Conservation (phyloP, 2,329 filamentous ascomycete genomes). For the Didymella segeticola region DNA sequence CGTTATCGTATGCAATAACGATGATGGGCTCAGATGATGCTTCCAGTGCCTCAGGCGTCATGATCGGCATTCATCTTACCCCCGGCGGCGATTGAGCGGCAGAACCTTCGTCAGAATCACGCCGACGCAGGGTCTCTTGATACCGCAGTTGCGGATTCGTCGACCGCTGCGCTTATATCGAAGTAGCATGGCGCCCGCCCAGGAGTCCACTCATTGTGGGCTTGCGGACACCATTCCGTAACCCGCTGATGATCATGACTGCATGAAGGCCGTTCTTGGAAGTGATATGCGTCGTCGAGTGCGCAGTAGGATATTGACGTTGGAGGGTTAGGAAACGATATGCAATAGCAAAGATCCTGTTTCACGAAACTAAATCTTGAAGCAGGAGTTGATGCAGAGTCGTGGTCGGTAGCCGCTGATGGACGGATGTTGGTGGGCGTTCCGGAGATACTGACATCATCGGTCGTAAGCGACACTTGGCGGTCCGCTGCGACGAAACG, state of each 20-base stretch:
- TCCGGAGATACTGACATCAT: constrained; percentile 35
- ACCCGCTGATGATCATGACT: constrained; percentile 33
- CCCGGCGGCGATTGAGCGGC: constrained; percentile 25
- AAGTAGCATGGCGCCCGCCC: constrained; percentile 20
- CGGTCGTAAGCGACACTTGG: constrained; percentile 21
- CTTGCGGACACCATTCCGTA: constrained; percentile 21
- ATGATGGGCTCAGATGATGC: constrained; percentile 13
- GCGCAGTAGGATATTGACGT: constrained; percentile 21
- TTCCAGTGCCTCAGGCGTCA: constrained; percentile 38
- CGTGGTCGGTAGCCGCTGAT: constrained; percentile 3
- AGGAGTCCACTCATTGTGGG: constrained; percentile 16
- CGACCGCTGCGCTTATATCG: constrained; percentile 21
- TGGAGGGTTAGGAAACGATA: constrained; percentile 21
- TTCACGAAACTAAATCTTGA: constrained; percentile 29
- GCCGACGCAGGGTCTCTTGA: constrained; percentile 35
- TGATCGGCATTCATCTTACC: constrained; percentile 33
- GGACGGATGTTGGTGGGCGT: constrained; percentile 11
- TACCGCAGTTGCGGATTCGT: constrained; percentile 28
- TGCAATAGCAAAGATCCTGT: constrained; percentile 18
- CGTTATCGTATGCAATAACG: background rate
- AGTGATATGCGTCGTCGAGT: constrained; percentile 23
- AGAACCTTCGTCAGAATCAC: constrained; percentile 32
- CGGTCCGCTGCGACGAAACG: constrained; percentile 3
- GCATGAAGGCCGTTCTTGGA: constrained; percentile 21
- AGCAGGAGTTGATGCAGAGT: constrained; percentile 24